A percentile compares a stretch with the other conserved stretches of the same genome.
Conservation (phyloP, 179 eudicot species). For the Camellia oleifera region DNA sequence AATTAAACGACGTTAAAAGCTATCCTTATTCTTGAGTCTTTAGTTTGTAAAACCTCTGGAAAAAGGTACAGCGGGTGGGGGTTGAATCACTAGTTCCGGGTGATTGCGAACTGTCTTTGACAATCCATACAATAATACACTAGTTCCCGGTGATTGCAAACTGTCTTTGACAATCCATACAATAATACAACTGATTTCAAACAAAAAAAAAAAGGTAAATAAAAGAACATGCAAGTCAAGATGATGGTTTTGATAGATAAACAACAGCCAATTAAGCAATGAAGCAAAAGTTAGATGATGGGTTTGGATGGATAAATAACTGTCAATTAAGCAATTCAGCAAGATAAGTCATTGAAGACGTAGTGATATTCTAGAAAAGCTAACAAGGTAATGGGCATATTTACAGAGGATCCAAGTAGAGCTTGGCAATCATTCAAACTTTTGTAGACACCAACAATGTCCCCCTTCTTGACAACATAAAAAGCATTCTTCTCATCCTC, state of each 20-base stretch:
- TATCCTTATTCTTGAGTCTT: background rate
- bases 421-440: slow-evolving; percentile 56
- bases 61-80: no score
- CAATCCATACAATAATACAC: no score
- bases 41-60: background rate
- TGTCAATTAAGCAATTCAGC: slow-evolving; percentile 3
- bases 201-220: background rate
- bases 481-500: slow-evolving; percentile 59
- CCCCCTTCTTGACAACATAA: slow-evolving; percentile 69
- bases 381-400: slow-evolving; percentile 8
- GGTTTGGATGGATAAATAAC: background rate
- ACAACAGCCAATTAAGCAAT: no score
- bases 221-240: no score
- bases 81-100: background rate
- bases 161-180: background rate
- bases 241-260: background rate
- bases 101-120: no score
- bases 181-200: background rate
- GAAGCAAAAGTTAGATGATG: no score
- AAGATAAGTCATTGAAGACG: background rate
- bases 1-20: background rate
- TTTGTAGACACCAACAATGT: slow-evolving; percentile 52
- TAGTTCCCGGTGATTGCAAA: background rate
- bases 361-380: background rate
- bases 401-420: slow-evolving; percentile 46